These are phyloP conservation scores for Xylaria bambusicola DNA, from an alignment of 495 filamentous ascomycete species.

Conservation along the genomic window DNA sequence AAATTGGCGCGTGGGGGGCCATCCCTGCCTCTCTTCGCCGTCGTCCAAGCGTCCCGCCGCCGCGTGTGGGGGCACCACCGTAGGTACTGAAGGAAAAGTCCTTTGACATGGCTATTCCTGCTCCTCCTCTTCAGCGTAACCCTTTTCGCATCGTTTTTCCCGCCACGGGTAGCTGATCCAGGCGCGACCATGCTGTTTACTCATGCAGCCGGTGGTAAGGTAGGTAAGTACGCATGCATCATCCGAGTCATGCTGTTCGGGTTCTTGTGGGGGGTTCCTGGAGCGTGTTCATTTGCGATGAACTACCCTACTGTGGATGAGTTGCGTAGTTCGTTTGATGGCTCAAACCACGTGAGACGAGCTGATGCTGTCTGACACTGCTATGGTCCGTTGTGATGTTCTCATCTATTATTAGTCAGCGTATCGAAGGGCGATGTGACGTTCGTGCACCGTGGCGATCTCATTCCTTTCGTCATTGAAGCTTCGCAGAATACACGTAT, in stretches of 20 bases:
- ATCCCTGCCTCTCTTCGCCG: conserved; percentile 4
- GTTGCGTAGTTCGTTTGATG: neutral
- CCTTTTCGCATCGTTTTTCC: no score
- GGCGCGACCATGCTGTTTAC: no score
- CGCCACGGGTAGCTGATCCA: no score
- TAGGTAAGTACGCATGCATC: neutral
- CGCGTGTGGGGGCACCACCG: no score
- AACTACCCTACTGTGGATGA: neutral
- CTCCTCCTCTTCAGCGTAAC: no score
- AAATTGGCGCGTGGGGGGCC: conserved; percentile 18
- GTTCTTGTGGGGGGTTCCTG: neutral
- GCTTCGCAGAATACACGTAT: no score
- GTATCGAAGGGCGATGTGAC: neutral
- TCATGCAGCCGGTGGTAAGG: neutral
- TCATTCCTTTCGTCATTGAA: no score
- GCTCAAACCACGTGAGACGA: conserved; percentile 7
- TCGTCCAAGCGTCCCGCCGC: neutral
- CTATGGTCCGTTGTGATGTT: neutral
- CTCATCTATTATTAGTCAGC: neutral
- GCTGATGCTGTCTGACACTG: neutral
- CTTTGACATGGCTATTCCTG: no score
- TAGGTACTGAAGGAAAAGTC: no score
- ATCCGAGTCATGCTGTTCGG: neutral
- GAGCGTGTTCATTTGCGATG: conserved; percentile 1
- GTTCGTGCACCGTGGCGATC: neutral